These are phyloP conservation scores for Elsinoe necatrix DNA, from an alignment of 2,329 filamentous ascomycete genomes.

Conservation along the genomic window DNA sequence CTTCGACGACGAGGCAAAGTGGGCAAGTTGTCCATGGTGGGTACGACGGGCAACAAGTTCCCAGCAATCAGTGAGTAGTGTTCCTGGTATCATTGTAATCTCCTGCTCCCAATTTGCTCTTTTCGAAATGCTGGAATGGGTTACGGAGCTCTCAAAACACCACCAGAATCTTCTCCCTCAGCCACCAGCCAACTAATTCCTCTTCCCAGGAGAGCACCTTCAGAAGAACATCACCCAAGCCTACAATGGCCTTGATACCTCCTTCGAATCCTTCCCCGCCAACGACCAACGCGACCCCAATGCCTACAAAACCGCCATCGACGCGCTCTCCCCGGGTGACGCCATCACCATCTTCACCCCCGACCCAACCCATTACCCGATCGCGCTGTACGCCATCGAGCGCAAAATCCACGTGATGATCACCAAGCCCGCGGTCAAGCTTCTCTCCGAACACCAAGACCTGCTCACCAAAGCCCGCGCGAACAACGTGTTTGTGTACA, in stretches of 20 bases:
- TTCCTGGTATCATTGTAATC: neutral
- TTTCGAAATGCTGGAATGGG: too few species aligned
- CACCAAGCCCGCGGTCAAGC: slow-evolving; percentile 88
- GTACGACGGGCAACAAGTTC: slow-evolving; percentile 80
- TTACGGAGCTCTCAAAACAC: too few species aligned
- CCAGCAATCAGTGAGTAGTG: slow-evolving; percentile 70
- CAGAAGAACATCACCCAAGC: slow-evolving; percentile 77
- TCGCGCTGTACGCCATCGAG: slow-evolving; percentile 85
- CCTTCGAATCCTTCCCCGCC: slow-evolving; percentile 72
- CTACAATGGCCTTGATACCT: slow-evolving; percentile 83
- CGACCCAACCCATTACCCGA: slow-evolving; percentile 85
- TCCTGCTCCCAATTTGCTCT: too few species aligned
- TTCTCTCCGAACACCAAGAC: slow-evolving; percentile 67
- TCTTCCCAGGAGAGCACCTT: slow-evolving; percentile 60
- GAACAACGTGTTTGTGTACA: slow-evolving; percentile 76
- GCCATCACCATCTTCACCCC: slow-evolving; percentile 96
- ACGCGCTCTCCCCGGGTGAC: slow-evolving; percentile 69
- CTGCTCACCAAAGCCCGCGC: slow-evolving; percentile 65
- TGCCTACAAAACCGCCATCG: slow-evolving; percentile 82
- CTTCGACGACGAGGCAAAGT: slow-evolving; percentile 83
- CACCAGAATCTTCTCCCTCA: too few species aligned
- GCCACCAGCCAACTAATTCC: neutral
- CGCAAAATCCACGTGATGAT: slow-evolving; percentile 82
- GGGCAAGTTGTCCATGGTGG: slow-evolving; percentile 76
- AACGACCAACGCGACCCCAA: slow-evolving; percentile 67